Conservation (phyloP, 768 basidiomycete species). For the Russula abietina region DNA sequence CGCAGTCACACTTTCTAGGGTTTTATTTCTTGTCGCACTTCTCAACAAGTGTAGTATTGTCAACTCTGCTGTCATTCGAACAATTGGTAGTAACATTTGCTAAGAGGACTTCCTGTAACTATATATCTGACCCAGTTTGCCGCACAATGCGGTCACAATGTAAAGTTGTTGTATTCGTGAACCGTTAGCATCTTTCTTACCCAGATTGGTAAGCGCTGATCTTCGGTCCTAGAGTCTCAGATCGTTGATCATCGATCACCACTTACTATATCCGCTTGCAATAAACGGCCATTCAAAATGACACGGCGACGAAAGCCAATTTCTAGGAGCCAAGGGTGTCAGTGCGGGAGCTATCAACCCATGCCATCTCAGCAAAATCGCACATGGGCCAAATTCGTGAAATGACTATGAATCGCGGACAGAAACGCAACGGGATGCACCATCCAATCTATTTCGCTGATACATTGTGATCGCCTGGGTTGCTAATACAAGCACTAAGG, state of each 20-base stretch:
- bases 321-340: neutral
- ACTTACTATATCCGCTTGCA: neutral
- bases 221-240: neutral
- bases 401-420: neutral
- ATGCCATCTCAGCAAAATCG: neutral
- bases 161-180: neutral
- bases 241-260: too few relatives aligned
- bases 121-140: neutral
- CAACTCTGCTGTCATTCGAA: neutral
- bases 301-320: neutral
- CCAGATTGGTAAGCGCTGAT: neutral
- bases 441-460: neutral
- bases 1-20: neutral
- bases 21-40: neutral
- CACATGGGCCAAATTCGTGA: neutral
- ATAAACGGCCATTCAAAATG: neutral
- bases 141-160: neutral
- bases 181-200: neutral
- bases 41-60: neutral
- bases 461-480: neutral
- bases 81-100: neutral
- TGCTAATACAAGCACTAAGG: neutral
- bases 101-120: conserved; percentile 1
- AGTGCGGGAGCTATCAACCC: neutral
- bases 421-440: neutral